Percentiles rank a stretch among this genome's conserved stretches.
These are phyloP conservation scores for Neurospora sp. DNA, from an alignment of 2,329 filamentous ascomycete species.

Conservation along the genomic window DNA sequence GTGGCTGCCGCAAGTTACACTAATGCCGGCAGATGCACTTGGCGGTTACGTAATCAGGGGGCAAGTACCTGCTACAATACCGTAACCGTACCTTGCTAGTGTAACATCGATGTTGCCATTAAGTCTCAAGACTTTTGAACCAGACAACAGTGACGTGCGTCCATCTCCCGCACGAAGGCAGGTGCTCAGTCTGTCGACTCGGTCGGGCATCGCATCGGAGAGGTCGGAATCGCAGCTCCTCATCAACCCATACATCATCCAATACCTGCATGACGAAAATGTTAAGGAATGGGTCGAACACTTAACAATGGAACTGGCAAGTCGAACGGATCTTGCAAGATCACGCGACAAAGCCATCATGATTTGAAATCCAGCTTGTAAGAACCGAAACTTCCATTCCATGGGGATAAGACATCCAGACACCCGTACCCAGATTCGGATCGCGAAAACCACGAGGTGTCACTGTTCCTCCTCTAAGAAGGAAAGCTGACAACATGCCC, in stretches of 20 bases:
- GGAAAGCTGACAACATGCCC: background rate
- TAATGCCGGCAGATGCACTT: background rate
- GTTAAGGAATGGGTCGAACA: background rate
- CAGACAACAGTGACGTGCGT: background rate
- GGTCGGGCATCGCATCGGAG: background rate
- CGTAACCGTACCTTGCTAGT: background rate
- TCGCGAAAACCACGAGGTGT: background rate
- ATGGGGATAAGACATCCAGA: background rate
- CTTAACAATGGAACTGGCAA: background rate
- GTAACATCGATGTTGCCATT: background rate
- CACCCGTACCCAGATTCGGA: background rate
- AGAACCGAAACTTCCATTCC: background rate
- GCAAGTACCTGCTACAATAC: background rate
- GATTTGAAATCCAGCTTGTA: background rate
- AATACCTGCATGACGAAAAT: background rate
- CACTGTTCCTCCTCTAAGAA: background rate
- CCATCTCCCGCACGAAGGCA: background rate
- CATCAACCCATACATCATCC: background rate
- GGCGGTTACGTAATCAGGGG: background rate
- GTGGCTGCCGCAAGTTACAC: background rate
- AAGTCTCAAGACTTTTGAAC: background rate
- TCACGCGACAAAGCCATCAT: background rate
- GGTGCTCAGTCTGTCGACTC: background rate
- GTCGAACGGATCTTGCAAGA: background rate
- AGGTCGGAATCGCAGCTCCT: background rate